Evolutionary conservation across 2,329 filamentous ascomycete species (phyloP).

Genomic region (Corniculantispora saksenae): DNA sequence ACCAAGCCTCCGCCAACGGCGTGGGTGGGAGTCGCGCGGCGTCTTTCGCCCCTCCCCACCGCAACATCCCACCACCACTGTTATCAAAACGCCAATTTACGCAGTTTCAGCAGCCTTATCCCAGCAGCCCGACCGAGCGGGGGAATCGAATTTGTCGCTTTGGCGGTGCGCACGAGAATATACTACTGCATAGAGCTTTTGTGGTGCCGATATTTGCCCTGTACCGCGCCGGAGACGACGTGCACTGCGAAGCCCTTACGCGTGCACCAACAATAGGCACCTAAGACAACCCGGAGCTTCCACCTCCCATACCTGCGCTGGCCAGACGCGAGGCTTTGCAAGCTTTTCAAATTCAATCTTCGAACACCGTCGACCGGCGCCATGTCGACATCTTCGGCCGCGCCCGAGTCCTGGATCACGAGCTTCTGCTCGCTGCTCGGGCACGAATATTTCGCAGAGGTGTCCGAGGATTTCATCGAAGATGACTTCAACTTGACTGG

Average conservation of each 20-base stretch:
- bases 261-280: slow-evolving; percentile 7
- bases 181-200: not conserved
- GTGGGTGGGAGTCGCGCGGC: slow-evolving; percentile 2
- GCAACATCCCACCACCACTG: slow-evolving; percentile 18
- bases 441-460: slow-evolving; percentile 98
- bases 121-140: not conserved
- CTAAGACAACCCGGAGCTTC: not conserved
- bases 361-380: slow-evolving; percentile 16
- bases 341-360: not conserved
- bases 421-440: slow-evolving; percentile 94
- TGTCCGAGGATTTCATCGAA: slow-evolving; percentile 98
- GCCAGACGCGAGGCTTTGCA: slow-evolving; percentile 1
- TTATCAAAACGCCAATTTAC: slow-evolving; percentile 18
- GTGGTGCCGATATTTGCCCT: not conserved
- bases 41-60: slow-evolving; percentile 20
- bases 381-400: slow-evolving; percentile 63
- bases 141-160: not conserved
- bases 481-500: slow-evolving; percentile 99
- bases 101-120: slow-evolving; percentile 19
- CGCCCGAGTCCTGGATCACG: slow-evolving; percentile 91
- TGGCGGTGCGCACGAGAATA: slow-evolving; percentile 1
- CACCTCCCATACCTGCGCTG: not conserved
- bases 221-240: slow-evolving; percentile 8
- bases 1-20: slow-evolving; percentile 16
- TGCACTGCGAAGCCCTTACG: slow-evolving; percentile 12